Evolutionary conservation across 768 basidiomycete genomes (phyloP), one percentile per base, ranked within the genome.

Genomic region (Suillus fuscotomentosus): DNA sequence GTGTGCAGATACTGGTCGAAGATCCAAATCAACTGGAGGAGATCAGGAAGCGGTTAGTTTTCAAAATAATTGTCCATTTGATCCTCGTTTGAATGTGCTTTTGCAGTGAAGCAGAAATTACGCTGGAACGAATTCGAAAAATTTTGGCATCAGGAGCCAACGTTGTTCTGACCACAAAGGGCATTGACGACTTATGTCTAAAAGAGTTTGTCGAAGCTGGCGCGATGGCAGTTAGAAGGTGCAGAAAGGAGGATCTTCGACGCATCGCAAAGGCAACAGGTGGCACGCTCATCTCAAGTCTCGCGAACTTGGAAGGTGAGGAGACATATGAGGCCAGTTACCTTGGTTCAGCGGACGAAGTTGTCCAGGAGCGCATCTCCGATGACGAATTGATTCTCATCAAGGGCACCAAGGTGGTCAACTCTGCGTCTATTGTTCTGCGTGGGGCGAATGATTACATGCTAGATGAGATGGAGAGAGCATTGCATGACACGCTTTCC

Each of bases 201-300:
- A 99, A 99, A 76, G 97, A 99, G 79, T 99, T 99, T 70, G 93
- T 99, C 55, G 97, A 99, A 78, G 96, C 95, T 22, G 97, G 97
- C 47, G 97, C 97, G 1, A 99, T 99, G 92, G 97, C 96, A 51
- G 97, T 98, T 57, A 89, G 97, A 68, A 86, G 97, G 70, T 99
- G 97, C 80, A 88, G 91, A 76, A 99, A 99, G 78, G 97, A 99
- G 75, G 97, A 99, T 75, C 85, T 99, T 57, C 89, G 95, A 63
- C 89, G 97, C 60, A 99, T 99, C 70, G 97, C 97, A 34, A 97
- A 91, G 76, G 97, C 97, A 10, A 98, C 96, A 0, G 97, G 97
- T 31, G 97, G 95, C 10, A 94, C 93, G 31, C 83, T 99, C 47
- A 87, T 99, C 62, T 93, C 93, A 11, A 94, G 91, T 73, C 82